Conservation (phyloP, 345 rosid species). For the Eucalyptus rudis region DNA sequence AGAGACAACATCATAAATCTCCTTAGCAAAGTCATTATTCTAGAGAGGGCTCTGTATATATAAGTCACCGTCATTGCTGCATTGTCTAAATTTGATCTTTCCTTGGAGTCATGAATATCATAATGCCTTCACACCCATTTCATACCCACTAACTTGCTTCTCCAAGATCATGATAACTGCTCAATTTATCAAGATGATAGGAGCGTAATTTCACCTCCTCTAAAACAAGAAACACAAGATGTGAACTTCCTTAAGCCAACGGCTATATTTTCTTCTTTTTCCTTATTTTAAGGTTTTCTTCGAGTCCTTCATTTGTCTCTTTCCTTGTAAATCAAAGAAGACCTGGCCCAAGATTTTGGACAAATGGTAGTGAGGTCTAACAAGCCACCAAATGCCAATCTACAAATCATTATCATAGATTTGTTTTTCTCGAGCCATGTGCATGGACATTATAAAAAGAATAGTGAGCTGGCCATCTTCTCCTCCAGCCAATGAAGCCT, state of each 20-base stretch:
- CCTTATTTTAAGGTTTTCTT: neutral
- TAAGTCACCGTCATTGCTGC: neutral
- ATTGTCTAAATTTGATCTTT: neutral
- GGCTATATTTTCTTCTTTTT: neutral
- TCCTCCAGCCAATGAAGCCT: neutral
- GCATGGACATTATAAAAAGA: neutral
- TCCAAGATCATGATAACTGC: neutral
- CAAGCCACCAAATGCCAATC: neutral
- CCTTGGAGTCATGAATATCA: neutral
- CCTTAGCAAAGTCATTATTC: neutral
- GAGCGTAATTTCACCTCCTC: neutral
- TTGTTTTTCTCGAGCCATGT: neutral
- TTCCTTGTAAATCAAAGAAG: neutral
- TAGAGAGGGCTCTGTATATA: neutral
- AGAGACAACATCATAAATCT: neutral
- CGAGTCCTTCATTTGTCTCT: neutral
- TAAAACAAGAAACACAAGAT: neutral
- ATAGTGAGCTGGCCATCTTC: neutral
- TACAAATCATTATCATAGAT: neutral
- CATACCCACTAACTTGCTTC: neutral
- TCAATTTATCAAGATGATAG: neutral
- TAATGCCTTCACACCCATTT: neutral
- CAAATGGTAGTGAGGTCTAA: neutral
- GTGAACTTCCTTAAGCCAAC: neutral
- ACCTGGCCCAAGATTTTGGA: neutral